Conservation (phyloP, 441 rosid species). For the Adansonia grandidieri region DNA sequence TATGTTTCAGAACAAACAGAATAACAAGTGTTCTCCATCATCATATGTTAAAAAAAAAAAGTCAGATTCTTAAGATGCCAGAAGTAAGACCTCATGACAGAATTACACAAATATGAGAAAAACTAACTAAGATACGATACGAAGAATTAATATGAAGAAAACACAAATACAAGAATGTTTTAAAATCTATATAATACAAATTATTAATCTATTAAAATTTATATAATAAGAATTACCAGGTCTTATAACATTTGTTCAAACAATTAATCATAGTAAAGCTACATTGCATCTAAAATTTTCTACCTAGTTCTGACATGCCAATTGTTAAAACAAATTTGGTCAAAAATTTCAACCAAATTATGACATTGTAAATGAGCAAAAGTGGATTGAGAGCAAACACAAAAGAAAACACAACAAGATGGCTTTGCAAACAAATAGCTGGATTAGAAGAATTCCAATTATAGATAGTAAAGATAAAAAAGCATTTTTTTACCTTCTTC, state of each 20-base stretch:
- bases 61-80: background rate
- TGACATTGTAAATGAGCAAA: background rate
- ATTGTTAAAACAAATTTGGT: background rate
- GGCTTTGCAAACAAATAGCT: background rate
- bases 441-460: no score
- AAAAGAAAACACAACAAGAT: background rate
- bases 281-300: background rate
- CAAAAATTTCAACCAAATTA: background rate
- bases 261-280: background rate
- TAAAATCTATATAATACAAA: no score
- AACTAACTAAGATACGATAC: no score
- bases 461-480: background rate
- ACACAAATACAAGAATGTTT: no score
- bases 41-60: background rate
- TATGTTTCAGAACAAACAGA: background rate
- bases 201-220: no score
- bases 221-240: no score
- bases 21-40: background rate
- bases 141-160: no score
- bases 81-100: no score
- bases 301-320: background rate
- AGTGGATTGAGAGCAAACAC: background rate
- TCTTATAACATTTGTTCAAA: background rate
- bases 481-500: slow-evolving; percentile 39
- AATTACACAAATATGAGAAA: no score